phyloP scores from a whole-genome alignment of 345 rosid species.

The Trapa incisa region DNA sequence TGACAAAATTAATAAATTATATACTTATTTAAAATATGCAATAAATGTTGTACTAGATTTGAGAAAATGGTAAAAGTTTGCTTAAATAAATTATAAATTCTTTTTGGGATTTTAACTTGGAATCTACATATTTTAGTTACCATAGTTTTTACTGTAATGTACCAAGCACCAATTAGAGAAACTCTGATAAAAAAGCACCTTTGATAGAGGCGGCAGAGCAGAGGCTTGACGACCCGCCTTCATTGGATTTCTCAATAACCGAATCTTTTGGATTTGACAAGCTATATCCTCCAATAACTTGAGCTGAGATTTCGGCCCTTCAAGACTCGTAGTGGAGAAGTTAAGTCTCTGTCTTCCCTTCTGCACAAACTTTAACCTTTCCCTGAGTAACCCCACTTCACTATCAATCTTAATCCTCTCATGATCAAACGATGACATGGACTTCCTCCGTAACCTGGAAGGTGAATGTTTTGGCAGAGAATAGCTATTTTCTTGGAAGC shows the following conservation, averaged over 20 bases:
- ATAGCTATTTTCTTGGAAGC: constrained; percentile 11
- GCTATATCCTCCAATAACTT: constrained; percentile 39
- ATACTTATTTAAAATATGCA: background rate
- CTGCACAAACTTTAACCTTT: constrained; percentile 31
- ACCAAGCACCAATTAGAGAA: background rate
- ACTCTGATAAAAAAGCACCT: constrained; percentile 21
- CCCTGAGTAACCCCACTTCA: constrained; percentile 43
- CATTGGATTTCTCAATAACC: constrained; percentile 23
- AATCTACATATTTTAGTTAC: background rate
- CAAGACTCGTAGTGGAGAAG: constrained; percentile 23
- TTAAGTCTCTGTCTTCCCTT: constrained; percentile 31
- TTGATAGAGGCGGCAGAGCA: constrained; percentile 36
- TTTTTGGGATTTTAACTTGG: background rate
- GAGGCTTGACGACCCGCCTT: constrained; percentile 32
- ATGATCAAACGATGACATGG: constrained; percentile 27
- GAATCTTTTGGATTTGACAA: constrained; percentile 35
- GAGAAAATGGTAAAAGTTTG: background rate
- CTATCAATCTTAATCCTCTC: constrained; percentile 35
- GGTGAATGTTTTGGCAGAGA: constrained; percentile 9
- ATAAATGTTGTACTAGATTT: background rate
- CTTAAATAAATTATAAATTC: background rate
- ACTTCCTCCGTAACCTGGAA: constrained; percentile 18
- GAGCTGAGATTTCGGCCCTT: constrained; percentile 23
- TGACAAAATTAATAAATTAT: too few relatives aligned
- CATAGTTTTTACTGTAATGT: background rate